Conservation (phyloP, 176 grass and related monocot genomes). For the Musa acuminata region DNA sequence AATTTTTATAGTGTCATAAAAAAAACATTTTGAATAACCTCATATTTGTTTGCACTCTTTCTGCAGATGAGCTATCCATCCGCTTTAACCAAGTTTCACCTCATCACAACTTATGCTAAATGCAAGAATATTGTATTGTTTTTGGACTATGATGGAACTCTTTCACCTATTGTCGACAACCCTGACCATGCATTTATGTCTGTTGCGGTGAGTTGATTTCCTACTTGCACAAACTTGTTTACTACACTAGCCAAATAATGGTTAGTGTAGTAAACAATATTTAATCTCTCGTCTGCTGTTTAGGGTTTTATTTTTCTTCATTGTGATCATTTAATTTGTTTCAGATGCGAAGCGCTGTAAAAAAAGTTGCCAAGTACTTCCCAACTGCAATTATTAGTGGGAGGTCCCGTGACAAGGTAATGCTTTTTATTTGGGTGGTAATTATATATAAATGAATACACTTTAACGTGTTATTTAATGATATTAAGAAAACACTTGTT, state of each 20-base stretch:
- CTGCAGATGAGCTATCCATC: constrained; percentile 50
- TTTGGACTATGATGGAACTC: constrained; percentile 13
- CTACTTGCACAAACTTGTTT: background rate
- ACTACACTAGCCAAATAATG: background rate
- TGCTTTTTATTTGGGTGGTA: background rate
- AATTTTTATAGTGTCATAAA: background rate
- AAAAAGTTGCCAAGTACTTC: constrained; percentile 60
- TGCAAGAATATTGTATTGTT: constrained; percentile 1
- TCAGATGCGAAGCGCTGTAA: constrained; percentile 74
- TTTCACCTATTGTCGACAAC: constrained; percentile 9
- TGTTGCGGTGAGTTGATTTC: background rate
- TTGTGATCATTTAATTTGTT: background rate
- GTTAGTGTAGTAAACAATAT: no score
- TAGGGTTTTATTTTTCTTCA: background rate
- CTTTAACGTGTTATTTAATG: background rate
- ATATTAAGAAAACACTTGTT: background rate
- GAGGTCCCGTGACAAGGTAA: constrained; percentile 84
- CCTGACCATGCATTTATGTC: constrained; percentile 12
- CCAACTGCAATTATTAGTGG: constrained; percentile 89
- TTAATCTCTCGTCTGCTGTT: background rate
- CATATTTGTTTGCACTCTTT: constrained; percentile 4
- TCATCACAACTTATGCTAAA: constrained; percentile 19
- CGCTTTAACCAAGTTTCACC: constrained; percentile 34
- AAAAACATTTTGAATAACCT: background rate
- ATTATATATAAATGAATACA: background rate